Evolutionary conservation across 192 early-diverging fungal species (phyloP), one percentile per base, ranked within the genome.

Genomic region (Pilaira anomala): DNA sequence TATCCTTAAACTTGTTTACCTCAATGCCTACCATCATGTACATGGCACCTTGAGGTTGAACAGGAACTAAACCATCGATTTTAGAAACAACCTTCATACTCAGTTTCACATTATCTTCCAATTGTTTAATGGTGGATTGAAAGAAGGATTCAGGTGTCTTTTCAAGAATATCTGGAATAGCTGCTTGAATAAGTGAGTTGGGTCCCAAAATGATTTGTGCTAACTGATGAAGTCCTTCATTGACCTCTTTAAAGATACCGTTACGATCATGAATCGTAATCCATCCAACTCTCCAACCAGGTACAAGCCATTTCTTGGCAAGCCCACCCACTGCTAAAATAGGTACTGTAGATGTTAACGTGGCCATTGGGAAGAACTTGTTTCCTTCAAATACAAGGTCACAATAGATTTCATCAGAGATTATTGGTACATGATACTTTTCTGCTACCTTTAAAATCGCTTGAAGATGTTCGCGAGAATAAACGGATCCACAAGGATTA

Each of bases 231-330:
- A 95, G 74, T 3, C 89, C 92, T 49, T 85, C 76, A 61, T 91
- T 85, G 26, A 93, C 79, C 41, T 79, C 68, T 2, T 4, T 64
- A 56, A 89, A 80, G 46, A 78, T 52, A 30, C 72, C 50, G 36
- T 83, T 77, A 46, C 79, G 84, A 68, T 94, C 92, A 72, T 94
- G 82, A 49, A 95, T 80, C 25, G 88, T 71, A 29, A 94, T 83
- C 93, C 93, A 95, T n/a, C 90, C 90, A 24, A 93, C 68, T 65
- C 93, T 80, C 93, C 93, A 95, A 2, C 93, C 93, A n/a, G 93
- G 93, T 14, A 95, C 86, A 3, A 93, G 82, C 80, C 85, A 94
- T 67, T 88, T 87, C 78, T 96, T 96, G 46, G 93, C 91, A 21
- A 96, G 76, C 13, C 93, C 93, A 60, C 93, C 86, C 3, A 89